Percentiles rank a stretch among this genome's conserved stretches.
These are phyloP conservation scores for Aureobasidium sp. DNA, from an alignment of 2,329 filamentous ascomycete genomes.

Conservation along the genomic window DNA sequence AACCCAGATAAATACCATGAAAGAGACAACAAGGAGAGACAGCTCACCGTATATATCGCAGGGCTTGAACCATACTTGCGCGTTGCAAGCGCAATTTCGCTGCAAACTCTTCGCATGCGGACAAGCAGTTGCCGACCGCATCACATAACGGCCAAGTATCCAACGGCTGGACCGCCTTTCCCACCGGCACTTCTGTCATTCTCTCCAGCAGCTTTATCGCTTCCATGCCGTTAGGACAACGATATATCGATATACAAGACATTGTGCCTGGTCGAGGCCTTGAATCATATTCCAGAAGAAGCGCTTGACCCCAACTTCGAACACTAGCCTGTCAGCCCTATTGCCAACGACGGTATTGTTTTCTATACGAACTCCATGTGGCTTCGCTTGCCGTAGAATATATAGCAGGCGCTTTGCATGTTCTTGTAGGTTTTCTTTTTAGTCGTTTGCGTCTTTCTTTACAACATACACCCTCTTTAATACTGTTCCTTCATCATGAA, in stretches of 20 bases:
- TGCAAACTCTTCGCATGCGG: not conserved
- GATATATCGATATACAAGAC: slow-evolving; percentile 7
- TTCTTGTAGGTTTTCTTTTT: not conserved
- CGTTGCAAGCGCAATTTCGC: not conserved
- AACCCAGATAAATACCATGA: not conserved
- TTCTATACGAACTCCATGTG: not conserved
- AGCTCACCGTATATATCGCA: not conserved
- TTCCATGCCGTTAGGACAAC: not conserved
- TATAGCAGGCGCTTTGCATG: not conserved
- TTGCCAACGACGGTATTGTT: slow-evolving; percentile 5
- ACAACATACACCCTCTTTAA: not conserved
- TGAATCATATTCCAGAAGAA: not conserved
- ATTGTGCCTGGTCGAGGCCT: not conserved
- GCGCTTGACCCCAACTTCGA: not conserved
- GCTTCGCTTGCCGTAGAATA: not conserved
- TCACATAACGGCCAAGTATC: not conserved
- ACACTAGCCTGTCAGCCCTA: not conserved
- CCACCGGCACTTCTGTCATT: slow-evolving; percentile 9
- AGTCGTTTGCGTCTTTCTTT: not conserved
- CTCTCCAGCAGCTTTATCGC: not conserved
- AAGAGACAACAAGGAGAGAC: slow-evolving; percentile 1
- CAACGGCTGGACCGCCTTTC: slow-evolving; percentile 7
- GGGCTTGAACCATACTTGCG: not conserved
- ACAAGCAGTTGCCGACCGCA: not conserved
- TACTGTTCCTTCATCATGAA: slow-evolving; percentile 1